Evolutionary conservation across 306 rosid genomes (phyloP), one percentile per base, ranked within the genome.

Genomic region (Vachellia pachyceras): DNA sequence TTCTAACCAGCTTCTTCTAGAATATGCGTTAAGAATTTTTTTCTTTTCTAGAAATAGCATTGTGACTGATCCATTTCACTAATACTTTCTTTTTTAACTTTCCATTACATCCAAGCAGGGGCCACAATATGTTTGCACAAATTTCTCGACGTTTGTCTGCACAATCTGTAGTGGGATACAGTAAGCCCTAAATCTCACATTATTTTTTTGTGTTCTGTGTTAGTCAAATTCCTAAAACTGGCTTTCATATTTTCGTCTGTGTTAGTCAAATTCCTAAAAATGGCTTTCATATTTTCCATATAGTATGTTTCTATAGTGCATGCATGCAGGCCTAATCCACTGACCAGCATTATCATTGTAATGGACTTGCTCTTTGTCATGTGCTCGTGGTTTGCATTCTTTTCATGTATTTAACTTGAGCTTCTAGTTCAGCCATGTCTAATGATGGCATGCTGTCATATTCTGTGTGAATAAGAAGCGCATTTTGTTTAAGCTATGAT

Each of bases 71-170:
- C 54, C 73, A 77, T 79, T 82, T 55, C 71, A 68, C 67, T 61
- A 55, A 65, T 78, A 44, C 75, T 73, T 20, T 25, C 64, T 22
- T 70, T 74, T 15, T 73, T 5, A 40, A 46, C 3, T n/a, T 64
- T 18, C 17, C 50, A 79, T 73, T 17, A 65, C 82, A 79, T 77
- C 65, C 58, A 44, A 73, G 68, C 92, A 95, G 99, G 99, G 98
- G 70, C 97, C 99, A 5, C 98, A 95, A 79, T 95, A 95, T 85
- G 98, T 95, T 33, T 95, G 99, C 94, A 90, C 97, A 14, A 91
- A 87, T 87, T 95, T 93, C 90, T 91, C 93, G 97, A 90, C 96
- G 10, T 95, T 95, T 88, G 90, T 95, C 85, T 95, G 99, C 92
- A 93, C 92, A 72, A 90, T 84, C 88, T 95, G 99, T 82, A 85